These are phyloP conservation scores for Colletotrichum liaoningense DNA, from an alignment of 2,329 filamentous ascomycete genomes.

Conservation along the genomic window DNA sequence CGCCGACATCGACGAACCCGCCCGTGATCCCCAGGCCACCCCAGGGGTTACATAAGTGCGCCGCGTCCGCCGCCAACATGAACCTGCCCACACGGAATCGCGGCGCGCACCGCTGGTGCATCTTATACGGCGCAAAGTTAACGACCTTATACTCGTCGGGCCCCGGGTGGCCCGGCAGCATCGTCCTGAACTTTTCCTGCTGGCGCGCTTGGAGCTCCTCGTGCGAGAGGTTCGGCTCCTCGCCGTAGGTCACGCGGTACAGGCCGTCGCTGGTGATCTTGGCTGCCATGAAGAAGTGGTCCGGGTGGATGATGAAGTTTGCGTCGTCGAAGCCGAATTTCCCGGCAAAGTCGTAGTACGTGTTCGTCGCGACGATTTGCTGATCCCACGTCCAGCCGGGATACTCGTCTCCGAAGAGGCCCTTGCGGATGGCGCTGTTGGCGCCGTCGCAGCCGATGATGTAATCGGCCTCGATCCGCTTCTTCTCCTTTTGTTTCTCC, in stretches of 20 bases:
- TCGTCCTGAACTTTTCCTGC: conserved; percentile 64
- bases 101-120: conserved; percentile 70
- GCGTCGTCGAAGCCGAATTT: conserved; percentile 65
- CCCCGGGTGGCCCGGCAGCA: conserved; percentile 70
- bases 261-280: conserved; percentile 68
- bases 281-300: conserved; percentile 71
- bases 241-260: conserved; percentile 74
- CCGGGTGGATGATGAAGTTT: conserved; percentile 72
- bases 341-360: conserved; percentile 69
- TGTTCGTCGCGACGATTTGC: conserved; percentile 73
- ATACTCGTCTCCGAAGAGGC: conserved; percentile 65
- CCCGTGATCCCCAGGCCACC: conserved; percentile 73
- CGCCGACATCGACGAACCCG: conserved; percentile 72
- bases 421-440: conserved; percentile 58
- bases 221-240: conserved; percentile 60
- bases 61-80: conserved; percentile 70
- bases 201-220: conserved; percentile 66
- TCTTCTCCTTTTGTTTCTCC: conserved; percentile 38
- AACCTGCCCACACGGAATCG: conserved; percentile 68
- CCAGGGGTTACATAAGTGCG: conserved; percentile 66
- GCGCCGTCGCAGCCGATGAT: conserved; percentile 68
- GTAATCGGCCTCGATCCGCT: conserved; percentile 60
- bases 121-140: conserved; percentile 69
- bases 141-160: conserved; percentile 67
- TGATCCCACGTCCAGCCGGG: conserved; percentile 70